Percentiles rank a stretch among this genome's conserved stretches.
Conservation (phyloP, 495 filamentous ascomycete species). For the Penicillium paradoxum region DNA sequence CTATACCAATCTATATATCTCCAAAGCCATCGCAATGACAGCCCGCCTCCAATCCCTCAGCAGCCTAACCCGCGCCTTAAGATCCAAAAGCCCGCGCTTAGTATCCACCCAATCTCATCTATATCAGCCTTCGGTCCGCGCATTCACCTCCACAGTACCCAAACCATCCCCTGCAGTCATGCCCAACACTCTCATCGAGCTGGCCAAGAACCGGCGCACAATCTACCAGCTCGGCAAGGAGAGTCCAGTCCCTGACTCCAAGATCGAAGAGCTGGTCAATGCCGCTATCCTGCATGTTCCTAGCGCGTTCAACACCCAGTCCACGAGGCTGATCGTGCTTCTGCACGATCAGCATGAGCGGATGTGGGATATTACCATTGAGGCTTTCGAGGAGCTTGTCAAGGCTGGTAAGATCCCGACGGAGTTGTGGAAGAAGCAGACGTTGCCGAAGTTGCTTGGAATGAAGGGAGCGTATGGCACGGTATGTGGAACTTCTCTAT, state of each 20-base stretch:
- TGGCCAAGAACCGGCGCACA: conserved; percentile 43
- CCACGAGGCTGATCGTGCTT: conserved; percentile 45
- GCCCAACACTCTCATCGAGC: conserved; percentile 31
- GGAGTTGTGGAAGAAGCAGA: conserved; percentile 43
- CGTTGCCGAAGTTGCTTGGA: conserved; percentile 39
- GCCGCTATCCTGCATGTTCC: conserved; percentile 44
- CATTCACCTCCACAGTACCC: conserved; percentile 1
- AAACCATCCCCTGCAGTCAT: conserved; percentile 18
- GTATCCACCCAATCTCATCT: neutral
- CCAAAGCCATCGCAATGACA: neutral
- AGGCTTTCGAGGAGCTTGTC: conserved; percentile 36
- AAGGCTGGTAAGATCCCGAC: conserved; percentile 29
- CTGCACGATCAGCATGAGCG: conserved; percentile 46
- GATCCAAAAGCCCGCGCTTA: neutral
- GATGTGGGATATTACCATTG: conserved; percentile 46
- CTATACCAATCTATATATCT: neutral
- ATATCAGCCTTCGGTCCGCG: neutral
- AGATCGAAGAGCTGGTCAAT: conserved; percentile 47
- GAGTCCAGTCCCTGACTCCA: conserved; percentile 43
- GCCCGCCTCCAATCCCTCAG: neutral
- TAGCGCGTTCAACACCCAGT: conserved; percentile 54
- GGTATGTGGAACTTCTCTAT: conserved; percentile 23
- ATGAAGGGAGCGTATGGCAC: conserved; percentile 47
- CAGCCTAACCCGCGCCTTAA: neutral
- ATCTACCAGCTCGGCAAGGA: conserved; percentile 45